These are phyloP conservation scores for Adansonia madagascariensis DNA, from an alignment of 441 rosid species.

Conservation along the genomic window DNA sequence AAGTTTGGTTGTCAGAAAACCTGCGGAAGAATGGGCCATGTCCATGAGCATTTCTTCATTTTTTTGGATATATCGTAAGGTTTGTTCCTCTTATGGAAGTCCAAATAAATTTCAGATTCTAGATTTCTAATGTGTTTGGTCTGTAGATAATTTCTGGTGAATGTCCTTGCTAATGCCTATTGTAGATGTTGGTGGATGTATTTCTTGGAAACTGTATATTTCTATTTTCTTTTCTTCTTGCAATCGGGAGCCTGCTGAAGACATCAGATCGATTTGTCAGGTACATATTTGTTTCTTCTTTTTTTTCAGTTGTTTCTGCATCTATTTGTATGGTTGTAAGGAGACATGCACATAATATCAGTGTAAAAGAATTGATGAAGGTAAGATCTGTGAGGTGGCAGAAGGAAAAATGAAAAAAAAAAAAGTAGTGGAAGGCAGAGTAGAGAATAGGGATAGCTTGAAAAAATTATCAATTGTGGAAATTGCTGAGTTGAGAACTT, in stretches of 20 bases:
- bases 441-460: not conserved
- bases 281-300: conserved; percentile 37
- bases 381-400: not conserved
- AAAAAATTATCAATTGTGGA: not conserved
- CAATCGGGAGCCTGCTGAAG: conserved; percentile 46
- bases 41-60: conserved; percentile 43
- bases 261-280: conserved; percentile 41
- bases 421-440: not conserved
- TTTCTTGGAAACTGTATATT: conserved; percentile 60
- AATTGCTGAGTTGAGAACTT: not conserved
- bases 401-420: not conserved
- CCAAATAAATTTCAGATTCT: not conserved
- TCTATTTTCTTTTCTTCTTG: conserved; percentile 49
- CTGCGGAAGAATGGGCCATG: conserved; percentile 40
- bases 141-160: conserved; percentile 20
- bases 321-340: not conserved
- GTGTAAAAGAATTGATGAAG: not conserved
- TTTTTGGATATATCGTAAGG: conserved; percentile 48
- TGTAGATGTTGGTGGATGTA: conserved; percentile 58
- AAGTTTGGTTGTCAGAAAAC: conserved; percentile 53
- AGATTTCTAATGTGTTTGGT: conserved; percentile 16
- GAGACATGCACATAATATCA: not conserved
- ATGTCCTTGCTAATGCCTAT: not conserved
- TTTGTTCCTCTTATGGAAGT: conserved; percentile 23
- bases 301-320: not conserved